A percentile compares a stretch with the other conserved stretches of the same genome.
Evolutionary conservation across 1,284 basidiomycete genomes (phyloP).

Genomic region (Tilletiaria anomala): DNA sequence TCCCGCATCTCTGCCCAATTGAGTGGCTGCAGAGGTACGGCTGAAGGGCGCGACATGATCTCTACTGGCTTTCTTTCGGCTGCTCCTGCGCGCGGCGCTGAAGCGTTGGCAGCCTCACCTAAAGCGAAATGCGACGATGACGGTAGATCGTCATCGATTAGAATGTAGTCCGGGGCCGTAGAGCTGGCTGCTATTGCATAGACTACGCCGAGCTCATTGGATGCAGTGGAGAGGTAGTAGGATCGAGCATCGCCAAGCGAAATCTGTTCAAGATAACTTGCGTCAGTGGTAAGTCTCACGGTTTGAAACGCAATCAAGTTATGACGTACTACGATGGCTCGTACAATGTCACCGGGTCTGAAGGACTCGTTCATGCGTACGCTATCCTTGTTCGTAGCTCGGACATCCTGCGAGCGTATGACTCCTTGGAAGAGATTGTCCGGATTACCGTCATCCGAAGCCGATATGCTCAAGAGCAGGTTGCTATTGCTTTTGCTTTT

Average conservation of each 20-base stretch:
- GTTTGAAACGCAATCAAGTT: background rate
- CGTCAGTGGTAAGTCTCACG: background rate
- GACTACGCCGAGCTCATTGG: constrained; percentile 75
- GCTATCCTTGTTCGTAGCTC: constrained; percentile 75
- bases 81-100: background rate
- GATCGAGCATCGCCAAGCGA: constrained; percentile 41
- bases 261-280: constrained; percentile 23
- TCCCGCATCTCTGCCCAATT: constrained; percentile 88
- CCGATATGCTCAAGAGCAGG: constrained; percentile 6
- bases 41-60: too few relatives aligned
- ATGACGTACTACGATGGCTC: constrained; percentile 67
- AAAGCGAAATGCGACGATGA: too few relatives aligned
- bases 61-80: too few relatives aligned
- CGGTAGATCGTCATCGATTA: too few relatives aligned
- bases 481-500: too few relatives aligned
- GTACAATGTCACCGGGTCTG: constrained; percentile 85
- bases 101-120: too few relatives aligned
- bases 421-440: constrained; percentile 64
- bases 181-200: constrained; percentile 27
- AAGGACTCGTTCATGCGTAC: constrained; percentile 89
- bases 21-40: constrained; percentile 38
- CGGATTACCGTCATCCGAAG: constrained; percentile 23
- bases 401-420: constrained; percentile 65
- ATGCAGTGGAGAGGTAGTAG: constrained; percentile 86
- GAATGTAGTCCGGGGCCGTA: background rate